Evolutionary conservation across 2,329 filamentous ascomycete genomes (phyloP).

Genomic region (Aspergillus melleus): DNA sequence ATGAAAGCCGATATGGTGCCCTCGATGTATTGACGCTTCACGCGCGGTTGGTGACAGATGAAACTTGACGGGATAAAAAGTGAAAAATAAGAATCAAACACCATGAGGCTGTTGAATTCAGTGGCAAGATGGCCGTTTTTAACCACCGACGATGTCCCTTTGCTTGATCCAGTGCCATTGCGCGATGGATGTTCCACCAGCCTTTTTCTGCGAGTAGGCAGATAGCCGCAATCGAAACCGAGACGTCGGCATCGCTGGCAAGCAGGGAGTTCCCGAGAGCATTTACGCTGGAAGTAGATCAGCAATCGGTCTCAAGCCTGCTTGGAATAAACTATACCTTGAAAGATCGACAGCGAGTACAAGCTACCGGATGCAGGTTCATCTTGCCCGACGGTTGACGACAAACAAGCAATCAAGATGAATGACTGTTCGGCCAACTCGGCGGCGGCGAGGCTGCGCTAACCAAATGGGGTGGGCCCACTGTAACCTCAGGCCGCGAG

Average conservation of each 20-base stretch:
- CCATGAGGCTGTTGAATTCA: neutral
- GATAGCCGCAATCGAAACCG: neutral
- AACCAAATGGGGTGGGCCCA: no score
- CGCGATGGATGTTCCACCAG: neutral
- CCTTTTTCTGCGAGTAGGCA: neutral
- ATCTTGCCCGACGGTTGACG: neutral
- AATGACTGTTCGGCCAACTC: no score
- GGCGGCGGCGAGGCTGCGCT: no score
- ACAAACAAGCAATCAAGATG: no score
- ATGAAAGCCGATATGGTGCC: neutral
- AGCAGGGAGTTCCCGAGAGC: neutral
- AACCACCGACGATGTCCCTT: neutral
- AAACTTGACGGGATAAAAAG: conserved; percentile 3
- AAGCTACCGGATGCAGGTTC: neutral
- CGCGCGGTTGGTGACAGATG: neutral
- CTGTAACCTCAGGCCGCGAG: no score
- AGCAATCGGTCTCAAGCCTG: neutral
- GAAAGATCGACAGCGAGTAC: neutral
- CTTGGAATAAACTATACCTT: neutral
- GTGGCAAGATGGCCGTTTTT: neutral
- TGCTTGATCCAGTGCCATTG: neutral
- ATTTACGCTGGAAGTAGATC: neutral
- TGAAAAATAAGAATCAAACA: neutral
- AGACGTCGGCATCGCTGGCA: neutral
- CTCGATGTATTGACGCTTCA: neutral